Conservation (phyloP, 305 asterid species). For the Fraxinus angustifolia region DNA sequence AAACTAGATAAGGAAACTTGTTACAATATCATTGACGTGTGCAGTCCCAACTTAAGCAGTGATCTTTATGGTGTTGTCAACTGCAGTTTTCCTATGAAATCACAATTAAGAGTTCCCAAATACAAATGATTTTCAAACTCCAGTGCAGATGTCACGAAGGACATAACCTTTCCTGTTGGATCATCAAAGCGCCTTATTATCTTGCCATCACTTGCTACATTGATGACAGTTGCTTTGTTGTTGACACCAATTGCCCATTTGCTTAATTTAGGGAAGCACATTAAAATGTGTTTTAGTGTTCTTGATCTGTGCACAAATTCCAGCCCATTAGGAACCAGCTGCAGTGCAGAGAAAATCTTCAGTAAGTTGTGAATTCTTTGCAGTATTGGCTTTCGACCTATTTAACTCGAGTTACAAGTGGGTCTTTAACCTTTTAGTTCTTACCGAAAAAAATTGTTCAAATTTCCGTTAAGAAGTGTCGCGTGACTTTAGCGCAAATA, state of each 20-base stretch:
- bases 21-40: background rate
- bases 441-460: background rate
- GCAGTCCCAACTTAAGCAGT: background rate
- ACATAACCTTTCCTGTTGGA: slow-evolving; percentile 56
- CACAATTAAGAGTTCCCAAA: slow-evolving; percentile 51
- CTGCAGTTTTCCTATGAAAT: slow-evolving; percentile 56
- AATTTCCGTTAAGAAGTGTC: background rate
- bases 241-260: background rate
- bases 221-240: slow-evolving; percentile 49
- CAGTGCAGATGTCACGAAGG: slow-evolving; percentile 57
- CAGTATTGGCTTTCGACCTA: background rate
- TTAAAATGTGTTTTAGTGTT: slow-evolving; percentile 25
- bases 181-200: slow-evolving; percentile 51
- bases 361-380: background rate
- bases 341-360: slow-evolving; percentile 2
- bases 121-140: slow-evolving; percentile 62
- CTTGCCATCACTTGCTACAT: slow-evolving; percentile 55
- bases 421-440: background rate
- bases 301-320: slow-evolving; percentile 34
- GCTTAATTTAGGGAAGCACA: slow-evolving; percentile 26
- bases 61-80: background rate
- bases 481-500: background rate
- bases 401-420: background rate
- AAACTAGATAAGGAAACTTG: background rate
- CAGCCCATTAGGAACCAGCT: slow-evolving; percentile 33